These are phyloP conservation scores for Beauveria brongniartii DNA, from an alignment of 2,329 filamentous ascomycete species.

Conservation along the genomic window DNA sequence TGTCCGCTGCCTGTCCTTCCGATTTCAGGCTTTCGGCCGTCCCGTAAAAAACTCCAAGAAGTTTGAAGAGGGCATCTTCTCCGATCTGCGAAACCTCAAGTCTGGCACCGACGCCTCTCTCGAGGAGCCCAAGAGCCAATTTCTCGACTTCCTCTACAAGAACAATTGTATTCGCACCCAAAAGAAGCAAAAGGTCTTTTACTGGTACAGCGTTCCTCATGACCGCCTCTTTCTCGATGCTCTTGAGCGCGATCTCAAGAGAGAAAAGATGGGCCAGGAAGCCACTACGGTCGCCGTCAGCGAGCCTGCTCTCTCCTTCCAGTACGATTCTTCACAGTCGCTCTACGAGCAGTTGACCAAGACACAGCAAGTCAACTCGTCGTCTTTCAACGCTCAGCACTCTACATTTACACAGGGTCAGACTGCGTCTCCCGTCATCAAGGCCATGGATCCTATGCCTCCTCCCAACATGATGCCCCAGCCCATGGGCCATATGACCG, in stretches of 20 bases:
- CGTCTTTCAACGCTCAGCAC: constrained; percentile 75
- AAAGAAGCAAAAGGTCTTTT: constrained; percentile 99
- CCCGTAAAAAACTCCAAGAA: constrained; percentile 99
- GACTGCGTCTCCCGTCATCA: constrained; percentile 80
- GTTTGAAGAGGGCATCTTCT: constrained; percentile 99
- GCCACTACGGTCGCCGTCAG: constrained; percentile 93
- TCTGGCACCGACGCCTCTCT: constrained; percentile 96
- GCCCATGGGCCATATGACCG: constrained; percentile 47
- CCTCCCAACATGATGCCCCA: constrained; percentile 72
- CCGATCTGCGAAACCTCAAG: constrained; percentile 94
- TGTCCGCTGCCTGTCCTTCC: constrained; percentile 92
- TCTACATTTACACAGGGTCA: constrained; percentile 66
- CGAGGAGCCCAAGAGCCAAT: constrained; percentile 96
- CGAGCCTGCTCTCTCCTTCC: constrained; percentile 95
- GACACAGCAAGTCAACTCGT: constrained; percentile 96
- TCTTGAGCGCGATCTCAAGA: constrained; percentile 92
- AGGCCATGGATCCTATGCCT: constrained; percentile 89
- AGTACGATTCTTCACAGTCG: constrained; percentile 98
- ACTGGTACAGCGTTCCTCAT: constrained; percentile 99
- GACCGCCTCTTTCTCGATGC: constrained; percentile 96
- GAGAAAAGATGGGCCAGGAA: constrained; percentile 99
- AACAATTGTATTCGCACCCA: constrained; percentile 99
- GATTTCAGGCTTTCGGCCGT: constrained; percentile 96
- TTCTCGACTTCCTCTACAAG: constrained; percentile 98
- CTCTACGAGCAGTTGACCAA: constrained; percentile 99